Percentiles rank a stretch among this genome's conserved stretches.
phyloP scores from a whole-genome alignment of 805 yeast genomes.

The Jamesozyma rosinii region DNA sequence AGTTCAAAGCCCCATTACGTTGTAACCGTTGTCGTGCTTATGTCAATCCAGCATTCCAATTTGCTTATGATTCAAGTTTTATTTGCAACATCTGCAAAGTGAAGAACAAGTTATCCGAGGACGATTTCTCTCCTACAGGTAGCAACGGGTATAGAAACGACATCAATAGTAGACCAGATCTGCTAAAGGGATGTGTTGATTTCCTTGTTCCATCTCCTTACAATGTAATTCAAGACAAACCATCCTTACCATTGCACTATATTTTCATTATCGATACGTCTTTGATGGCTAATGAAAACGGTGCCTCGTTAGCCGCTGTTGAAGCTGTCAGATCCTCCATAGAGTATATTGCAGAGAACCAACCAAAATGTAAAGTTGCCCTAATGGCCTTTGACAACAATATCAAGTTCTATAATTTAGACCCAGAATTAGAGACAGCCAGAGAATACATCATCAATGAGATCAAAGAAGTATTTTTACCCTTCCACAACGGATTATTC shows the following conservation, averaged over 20 bases:
- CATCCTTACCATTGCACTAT: slow-evolving; percentile 49
- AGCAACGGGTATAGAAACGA: slow-evolving; percentile 56
- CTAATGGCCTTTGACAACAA: slow-evolving; percentile 68
- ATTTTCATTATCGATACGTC: slow-evolving; percentile 68
- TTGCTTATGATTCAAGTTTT: slow-evolving; percentile 50
- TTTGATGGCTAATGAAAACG: slow-evolving; percentile 50
- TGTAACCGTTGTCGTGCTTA: slow-evolving; percentile 89
- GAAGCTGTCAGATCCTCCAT: slow-evolving; percentile 59
- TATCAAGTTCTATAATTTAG: slow-evolving; percentile 64
- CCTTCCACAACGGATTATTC: slow-evolving; percentile 66
- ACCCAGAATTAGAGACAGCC: slow-evolving; percentile 46
- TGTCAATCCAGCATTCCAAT: slow-evolving; percentile 72
- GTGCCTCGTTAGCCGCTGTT: slow-evolving; percentile 44
- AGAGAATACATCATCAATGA: slow-evolving; percentile 58
- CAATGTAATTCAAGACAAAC: slow-evolving; percentile 38
- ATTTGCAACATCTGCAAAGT: slow-evolving; percentile 83
- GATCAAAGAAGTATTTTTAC: slow-evolving; percentile 53
- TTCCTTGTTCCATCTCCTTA: slow-evolving; percentile 68
- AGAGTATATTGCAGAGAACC: slow-evolving; percentile 26
- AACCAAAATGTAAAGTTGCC: slow-evolving; percentile 46
- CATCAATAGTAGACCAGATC: slow-evolving; percentile 40
- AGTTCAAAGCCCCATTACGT: slow-evolving; percentile 51
- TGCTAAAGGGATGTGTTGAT: slow-evolving; percentile 78
- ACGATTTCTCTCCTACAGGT: slow-evolving; percentile 57
- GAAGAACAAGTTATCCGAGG: slow-evolving; percentile 57